phyloP scores from a whole-genome alignment of 176 grass and related monocot species.

The Eragrostis curvula region DNA sequence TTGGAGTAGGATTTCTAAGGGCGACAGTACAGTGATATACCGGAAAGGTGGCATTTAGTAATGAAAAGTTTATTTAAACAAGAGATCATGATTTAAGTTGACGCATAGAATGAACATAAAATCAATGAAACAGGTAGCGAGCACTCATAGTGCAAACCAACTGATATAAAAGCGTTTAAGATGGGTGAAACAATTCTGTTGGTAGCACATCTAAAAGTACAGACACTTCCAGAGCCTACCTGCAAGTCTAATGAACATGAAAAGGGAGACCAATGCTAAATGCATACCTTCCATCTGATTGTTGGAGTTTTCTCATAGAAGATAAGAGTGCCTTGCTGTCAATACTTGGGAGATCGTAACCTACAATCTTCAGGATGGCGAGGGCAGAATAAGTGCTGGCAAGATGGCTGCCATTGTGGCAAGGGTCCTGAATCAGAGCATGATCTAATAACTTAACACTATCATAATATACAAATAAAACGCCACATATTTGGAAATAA shows the following conservation, averaged over 20 bases:
- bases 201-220: not conserved
- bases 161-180: not conserved
- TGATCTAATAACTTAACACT: not conserved
- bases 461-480: slow-evolving; percentile 32
- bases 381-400: slow-evolving; percentile 92
- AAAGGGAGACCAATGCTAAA: slow-evolving; percentile 9
- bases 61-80: slow-evolving; percentile 18
- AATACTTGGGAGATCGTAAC: slow-evolving; percentile 67
- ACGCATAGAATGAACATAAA: not conserved
- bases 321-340: slow-evolving; percentile 57
- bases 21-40: not conserved
- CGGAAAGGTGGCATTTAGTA: not conserved
- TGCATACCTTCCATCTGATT: slow-evolving; percentile 85
- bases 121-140: slow-evolving; percentile 16
- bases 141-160: slow-evolving; percentile 10
- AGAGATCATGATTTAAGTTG: not conserved
- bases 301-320: slow-evolving; percentile 86
- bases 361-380: slow-evolving; percentile 78
- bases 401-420: slow-evolving; percentile 76
- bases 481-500: not conserved
- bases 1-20: not conserved
- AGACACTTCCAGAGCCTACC: not conserved
- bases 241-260: not conserved
- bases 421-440: slow-evolving; percentile 54
- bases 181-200: not conserved